These are phyloP conservation scores for Artemisia tridentata DNA, from an alignment of 129 eudicot species.

Conservation along the genomic window DNA sequence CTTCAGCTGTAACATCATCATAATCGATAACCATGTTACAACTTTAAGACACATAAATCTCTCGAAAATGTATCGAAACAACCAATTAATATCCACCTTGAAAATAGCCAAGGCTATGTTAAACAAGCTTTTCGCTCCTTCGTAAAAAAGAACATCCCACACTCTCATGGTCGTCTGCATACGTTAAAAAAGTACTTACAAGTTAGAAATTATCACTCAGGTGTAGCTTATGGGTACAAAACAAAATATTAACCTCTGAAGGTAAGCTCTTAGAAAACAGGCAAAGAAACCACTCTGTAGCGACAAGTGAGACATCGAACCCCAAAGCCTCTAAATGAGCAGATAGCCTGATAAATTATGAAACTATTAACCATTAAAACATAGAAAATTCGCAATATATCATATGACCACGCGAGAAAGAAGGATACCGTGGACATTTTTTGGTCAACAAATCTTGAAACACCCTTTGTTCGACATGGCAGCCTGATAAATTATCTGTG, in stretches of 20 bases:
- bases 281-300: conserved; percentile 96
- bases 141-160: conserved; percentile 94
- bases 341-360: conserved; percentile 55
- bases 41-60: neutral
- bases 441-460: conserved; percentile 72
- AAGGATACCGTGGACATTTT: conserved; percentile 73
- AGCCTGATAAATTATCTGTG: conserved; percentile 80
- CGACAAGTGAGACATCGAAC: conserved; percentile 88
- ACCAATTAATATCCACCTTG: conserved; percentile 46
- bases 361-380: conserved; percentile 15
- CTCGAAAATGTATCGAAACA: neutral
- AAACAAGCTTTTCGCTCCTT: conserved; percentile 79
- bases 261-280: conserved; percentile 92
- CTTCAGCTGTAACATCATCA: conserved; percentile 54
- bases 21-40: neutral
- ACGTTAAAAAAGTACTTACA: conserved; percentile 11
- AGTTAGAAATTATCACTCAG: neutral
- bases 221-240: neutral
- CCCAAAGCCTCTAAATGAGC: conserved; percentile 83
- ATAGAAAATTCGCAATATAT: neutral
- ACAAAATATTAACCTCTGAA: conserved; percentile 63
- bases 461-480: conserved; percentile 96
- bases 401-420: neutral
- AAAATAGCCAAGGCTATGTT: conserved; percentile 86
- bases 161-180: conserved; percentile 90